Conservation (phyloP, 768 basidiomycete genomes). For the Butyriboletus loyo region DNA sequence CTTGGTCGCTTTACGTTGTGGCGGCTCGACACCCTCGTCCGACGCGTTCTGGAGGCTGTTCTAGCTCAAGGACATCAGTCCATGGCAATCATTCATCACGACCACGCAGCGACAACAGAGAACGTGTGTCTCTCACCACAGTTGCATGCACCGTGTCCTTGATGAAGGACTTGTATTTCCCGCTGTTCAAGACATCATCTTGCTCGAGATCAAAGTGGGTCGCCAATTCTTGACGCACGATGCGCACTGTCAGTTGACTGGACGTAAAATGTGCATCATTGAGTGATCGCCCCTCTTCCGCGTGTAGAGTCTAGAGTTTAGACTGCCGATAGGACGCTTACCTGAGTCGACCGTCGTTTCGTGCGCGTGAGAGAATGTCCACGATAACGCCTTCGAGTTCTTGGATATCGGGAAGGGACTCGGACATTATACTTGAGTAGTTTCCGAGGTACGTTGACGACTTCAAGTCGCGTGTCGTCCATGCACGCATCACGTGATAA, state of each 20-base stretch:
- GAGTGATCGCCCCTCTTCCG: too few relatives aligned
- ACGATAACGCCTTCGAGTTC: conserved; percentile 19
- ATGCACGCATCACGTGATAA: conserved; percentile 12
- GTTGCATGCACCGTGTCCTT: conserved; percentile 31
- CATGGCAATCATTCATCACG: not conserved
- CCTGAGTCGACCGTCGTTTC: conserved; percentile 20
- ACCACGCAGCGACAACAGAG: not conserved
- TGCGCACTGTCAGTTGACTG: conserved; percentile 43
- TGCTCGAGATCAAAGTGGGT: conserved; percentile 40
- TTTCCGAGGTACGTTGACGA: not conserved
- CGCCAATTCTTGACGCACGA: conserved; percentile 52
- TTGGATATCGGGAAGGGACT: conserved; percentile 12
- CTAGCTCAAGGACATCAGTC: conserved; percentile 6
- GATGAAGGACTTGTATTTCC: conserved; percentile 45
- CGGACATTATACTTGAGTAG: too few relatives aligned
- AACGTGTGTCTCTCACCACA: conserved; percentile 4
- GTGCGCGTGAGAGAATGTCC: conserved; percentile 23
- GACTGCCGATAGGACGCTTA: not conserved
- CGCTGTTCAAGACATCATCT: conserved; percentile 41
- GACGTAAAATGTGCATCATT: conserved; percentile 1
- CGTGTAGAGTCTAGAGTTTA: not conserved
- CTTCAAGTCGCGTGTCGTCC: not conserved
- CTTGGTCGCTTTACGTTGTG: not conserved
- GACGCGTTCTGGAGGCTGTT: conserved; percentile 3
- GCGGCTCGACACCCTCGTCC: not conserved